A percentile compares a stretch with the other conserved stretches of the same genome.
These are phyloP conservation scores for Trametes coccinea DNA, from an alignment of 768 basidiomycete species.

Conservation along the genomic window DNA sequence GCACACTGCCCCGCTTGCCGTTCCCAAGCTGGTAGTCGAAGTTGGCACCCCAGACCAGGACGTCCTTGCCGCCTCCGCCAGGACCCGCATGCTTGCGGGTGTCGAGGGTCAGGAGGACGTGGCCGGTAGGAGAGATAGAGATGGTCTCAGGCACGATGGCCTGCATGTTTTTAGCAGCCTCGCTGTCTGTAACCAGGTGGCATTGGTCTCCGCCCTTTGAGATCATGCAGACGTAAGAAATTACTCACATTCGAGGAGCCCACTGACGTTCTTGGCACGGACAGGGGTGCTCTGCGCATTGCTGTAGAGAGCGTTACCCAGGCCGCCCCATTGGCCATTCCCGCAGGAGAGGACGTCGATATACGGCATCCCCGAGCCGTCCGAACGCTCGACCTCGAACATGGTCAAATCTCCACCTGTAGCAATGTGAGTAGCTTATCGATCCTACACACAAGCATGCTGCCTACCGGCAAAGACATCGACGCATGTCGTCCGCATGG, in stretches of 20 bases:
- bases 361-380: slow-evolving; percentile 35
- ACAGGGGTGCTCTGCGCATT: slow-evolving; percentile 71
- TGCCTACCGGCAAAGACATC: slow-evolving; percentile 62
- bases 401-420: slow-evolving; percentile 72
- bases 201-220: slow-evolving; percentile 1
- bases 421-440: slow-evolving; percentile 24
- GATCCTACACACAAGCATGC: neutral
- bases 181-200: slow-evolving; percentile 55
- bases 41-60: slow-evolving; percentile 74
- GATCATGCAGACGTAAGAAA: neutral
- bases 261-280: slow-evolving; percentile 78
- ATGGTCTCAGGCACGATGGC: slow-evolving; percentile 65
- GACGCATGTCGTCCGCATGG: slow-evolving; percentile 59
- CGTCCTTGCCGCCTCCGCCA: slow-evolving; percentile 58
- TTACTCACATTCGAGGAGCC: slow-evolving; percentile 79
- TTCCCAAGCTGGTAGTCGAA: slow-evolving; percentile 75
- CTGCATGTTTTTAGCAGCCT: slow-evolving; percentile 55
- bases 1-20: slow-evolving; percentile 62
- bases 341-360: slow-evolving; percentile 74
- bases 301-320: slow-evolving; percentile 67
- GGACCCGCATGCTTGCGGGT: slow-evolving; percentile 51
- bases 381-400: slow-evolving; percentile 67
- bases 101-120: slow-evolving; percentile 73
- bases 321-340: slow-evolving; percentile 80
- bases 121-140: slow-evolving; percentile 72